Evolutionary conservation across 2,329 filamentous ascomycete species (phyloP).

Genomic region (Claviceps digitariae): DNA sequence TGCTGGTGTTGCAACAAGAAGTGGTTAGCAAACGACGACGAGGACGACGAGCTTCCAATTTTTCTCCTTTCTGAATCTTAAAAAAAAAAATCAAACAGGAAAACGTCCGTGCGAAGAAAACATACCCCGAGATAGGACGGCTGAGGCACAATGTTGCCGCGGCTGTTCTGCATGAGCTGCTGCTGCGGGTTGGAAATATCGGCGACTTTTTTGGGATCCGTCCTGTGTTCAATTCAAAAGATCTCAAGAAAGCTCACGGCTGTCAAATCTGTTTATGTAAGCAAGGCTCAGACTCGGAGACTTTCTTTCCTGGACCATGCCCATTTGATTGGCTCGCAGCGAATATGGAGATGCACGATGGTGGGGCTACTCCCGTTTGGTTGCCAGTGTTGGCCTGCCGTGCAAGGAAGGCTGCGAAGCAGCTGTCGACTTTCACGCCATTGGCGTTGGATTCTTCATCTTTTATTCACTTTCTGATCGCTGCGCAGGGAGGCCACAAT

Average conservation of each 20-base stretch:
- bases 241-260: background rate
- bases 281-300: slow-evolving; percentile 16
- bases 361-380: background rate
- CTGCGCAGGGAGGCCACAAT: background rate
- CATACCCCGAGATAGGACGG: background rate
- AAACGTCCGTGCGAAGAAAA: background rate
- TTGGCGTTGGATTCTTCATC: background rate
- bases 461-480: background rate
- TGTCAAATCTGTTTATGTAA: slow-evolving; percentile 15
- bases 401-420: background rate
- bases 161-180: background rate
- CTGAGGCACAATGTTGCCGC: background rate
- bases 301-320: no score
- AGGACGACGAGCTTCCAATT: background rate
- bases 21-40: background rate
- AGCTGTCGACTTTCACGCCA: background rate
- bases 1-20: background rate
- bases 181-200: slow-evolving; percentile 4
- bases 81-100: background rate
- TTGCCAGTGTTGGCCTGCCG: background rate
- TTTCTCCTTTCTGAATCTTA: no score
- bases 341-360: background rate
- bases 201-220: slow-evolving; percentile 1
- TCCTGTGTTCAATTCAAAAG: background rate
- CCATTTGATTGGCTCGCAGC: background rate